Evolutionary conservation across 2,329 filamentous ascomycete species (phyloP).

Genomic region (Verticillium longisporum): DNA sequence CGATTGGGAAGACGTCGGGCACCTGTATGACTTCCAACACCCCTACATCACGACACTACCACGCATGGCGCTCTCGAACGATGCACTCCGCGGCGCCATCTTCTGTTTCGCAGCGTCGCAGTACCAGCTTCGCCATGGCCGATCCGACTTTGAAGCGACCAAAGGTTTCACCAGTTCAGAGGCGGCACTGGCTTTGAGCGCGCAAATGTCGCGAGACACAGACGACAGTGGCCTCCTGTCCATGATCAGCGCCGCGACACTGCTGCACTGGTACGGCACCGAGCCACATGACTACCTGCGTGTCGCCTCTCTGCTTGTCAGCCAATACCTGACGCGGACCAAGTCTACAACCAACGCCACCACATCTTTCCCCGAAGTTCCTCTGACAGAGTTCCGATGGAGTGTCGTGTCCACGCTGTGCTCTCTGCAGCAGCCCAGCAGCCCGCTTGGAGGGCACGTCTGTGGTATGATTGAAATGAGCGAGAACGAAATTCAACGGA

Average conservation of each 20-base stretch:
- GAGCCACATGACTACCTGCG: conserved; percentile 6
- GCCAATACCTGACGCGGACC: neutral
- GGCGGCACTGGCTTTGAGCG: conserved; percentile 1
- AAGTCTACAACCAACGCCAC: neutral
- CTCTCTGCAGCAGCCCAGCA: conserved; percentile 5
- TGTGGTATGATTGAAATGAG: conserved; percentile 9
- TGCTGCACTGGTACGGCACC: conserved; percentile 6
- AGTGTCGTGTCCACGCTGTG: conserved; percentile 9
- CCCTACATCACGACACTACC: conserved; percentile 9
- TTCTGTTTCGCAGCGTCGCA: conserved; percentile 10
- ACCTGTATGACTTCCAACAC: conserved; percentile 10
- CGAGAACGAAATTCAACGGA: conserved; percentile 8
- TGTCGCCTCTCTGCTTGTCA: conserved; percentile 4
- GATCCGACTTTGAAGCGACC: conserved; percentile 2
- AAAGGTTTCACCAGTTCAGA: conserved; percentile 3
- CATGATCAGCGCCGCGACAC: conserved; percentile 7
- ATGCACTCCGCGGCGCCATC: conserved; percentile 6
- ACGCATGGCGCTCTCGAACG: conserved; percentile 8
- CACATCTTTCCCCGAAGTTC: conserved; percentile 3
- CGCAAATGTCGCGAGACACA: neutral
- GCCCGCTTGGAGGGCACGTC: neutral
- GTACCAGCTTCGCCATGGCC: conserved; percentile 6
- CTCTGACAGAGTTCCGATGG: conserved; percentile 11
- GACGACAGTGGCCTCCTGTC: conserved; percentile 5
- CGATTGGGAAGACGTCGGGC: conserved; percentile 9